Percentiles rank a stretch among this genome's conserved stretches.
These are phyloP conservation scores for Cairneyella variabilis DNA, from an alignment of 495 filamentous ascomycete genomes.

Conservation along the genomic window DNA sequence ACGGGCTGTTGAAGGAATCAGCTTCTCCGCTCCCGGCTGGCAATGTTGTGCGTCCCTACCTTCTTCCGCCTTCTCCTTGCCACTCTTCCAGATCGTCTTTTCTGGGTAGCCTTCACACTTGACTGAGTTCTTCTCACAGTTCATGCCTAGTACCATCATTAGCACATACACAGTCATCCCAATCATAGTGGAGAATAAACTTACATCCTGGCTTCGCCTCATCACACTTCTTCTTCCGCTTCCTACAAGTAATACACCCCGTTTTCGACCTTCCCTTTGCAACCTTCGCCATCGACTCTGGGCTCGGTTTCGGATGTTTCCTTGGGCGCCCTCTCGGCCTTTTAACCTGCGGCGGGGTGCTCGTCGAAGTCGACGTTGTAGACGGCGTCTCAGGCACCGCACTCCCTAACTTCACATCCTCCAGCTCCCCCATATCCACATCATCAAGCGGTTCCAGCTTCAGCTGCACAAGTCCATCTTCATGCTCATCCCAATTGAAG, in stretches of 20 bases:
- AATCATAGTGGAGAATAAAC: too few relatives aligned
- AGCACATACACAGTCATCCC: too few relatives aligned
- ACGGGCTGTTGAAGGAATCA: slow-evolving; percentile 31
- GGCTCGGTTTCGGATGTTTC: slow-evolving; percentile 67
- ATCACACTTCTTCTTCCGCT: slow-evolving; percentile 96
- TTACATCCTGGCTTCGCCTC: slow-evolving; percentile 85
- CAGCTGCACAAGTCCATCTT: slow-evolving; percentile 15
- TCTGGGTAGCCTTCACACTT: slow-evolving; percentile 92
- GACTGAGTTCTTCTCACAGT: slow-evolving; percentile 92
- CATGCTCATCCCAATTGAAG: slow-evolving; percentile 16
- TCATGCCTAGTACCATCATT: slow-evolving; percentile 54
- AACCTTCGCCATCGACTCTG: slow-evolving; percentile 55
- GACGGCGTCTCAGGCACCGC: slow-evolving; percentile 6
- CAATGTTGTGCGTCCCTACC: slow-evolving; percentile 42
- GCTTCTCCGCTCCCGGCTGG: slow-evolving; percentile 27
- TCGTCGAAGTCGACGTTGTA: background rate
- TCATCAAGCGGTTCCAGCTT: slow-evolving; percentile 26
- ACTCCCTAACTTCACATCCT: slow-evolving; percentile 13
- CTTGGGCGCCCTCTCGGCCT: slow-evolving; percentile 74
- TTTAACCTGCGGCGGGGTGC: slow-evolving; percentile 34
- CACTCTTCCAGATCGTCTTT: slow-evolving; percentile 81
- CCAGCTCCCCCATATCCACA: slow-evolving; percentile 17
- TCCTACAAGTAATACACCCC: slow-evolving; percentile 87
- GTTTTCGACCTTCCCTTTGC: slow-evolving; percentile 92
- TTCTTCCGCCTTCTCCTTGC: slow-evolving; percentile 71